Base-by-base conservation (phyloP, 2,329 filamentous ascomycete species). In the Pseudogymnoascus verrucosus region DNA sequence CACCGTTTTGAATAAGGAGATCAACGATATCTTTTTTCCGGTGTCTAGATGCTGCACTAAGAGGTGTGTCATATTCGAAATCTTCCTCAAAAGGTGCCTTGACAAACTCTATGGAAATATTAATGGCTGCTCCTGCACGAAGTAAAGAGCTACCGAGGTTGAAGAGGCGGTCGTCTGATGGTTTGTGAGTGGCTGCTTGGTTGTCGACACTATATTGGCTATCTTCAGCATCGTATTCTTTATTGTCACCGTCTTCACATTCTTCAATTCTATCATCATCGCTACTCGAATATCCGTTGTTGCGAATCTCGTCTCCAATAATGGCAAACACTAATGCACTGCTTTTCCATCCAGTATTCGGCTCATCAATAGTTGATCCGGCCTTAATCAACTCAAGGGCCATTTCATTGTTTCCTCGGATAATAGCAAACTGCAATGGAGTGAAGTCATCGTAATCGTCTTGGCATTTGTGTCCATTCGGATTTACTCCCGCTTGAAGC, bases 401-500 rank as follows among this genome's bases (percentile, higher is more conserved):
- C 12, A 51, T 1, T 28, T 51, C 44, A 1, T 0, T n/a, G 1
- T 51, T 51, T n/a, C 23, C 23, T 5, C 12, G 21, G 12, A n/a
- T 8, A 51, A 51, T 23, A 51, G 44, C 7, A 28, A 28, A n/a
- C 6, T 51, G 44, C 8, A 51, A 26, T 1, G 44, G 21, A n/a
- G 21, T 51, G 1, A 26, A 8, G 21, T 26, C 21, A 3, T 26
- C 12, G 11, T 42, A 4, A 1, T 21, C 10, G 19, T 23, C 4
- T 19, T 19, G 44, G 12, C 42, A 47, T n/a, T 26, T 47, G 42
- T 62, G 62, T 39, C 60, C 62, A 21, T 64, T 65, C 8, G 64
- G 62, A 61, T 64, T 60, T 37, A 64, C 47, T 19, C 64, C 63
- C 12, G 60, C 47, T 5, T 36, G 19, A 19, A 64, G 61, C 57